Base-by-base conservation (phyloP, 2,329 filamentous ascomycete genomes). In the Conoideocrella luteorostrata region DNA sequence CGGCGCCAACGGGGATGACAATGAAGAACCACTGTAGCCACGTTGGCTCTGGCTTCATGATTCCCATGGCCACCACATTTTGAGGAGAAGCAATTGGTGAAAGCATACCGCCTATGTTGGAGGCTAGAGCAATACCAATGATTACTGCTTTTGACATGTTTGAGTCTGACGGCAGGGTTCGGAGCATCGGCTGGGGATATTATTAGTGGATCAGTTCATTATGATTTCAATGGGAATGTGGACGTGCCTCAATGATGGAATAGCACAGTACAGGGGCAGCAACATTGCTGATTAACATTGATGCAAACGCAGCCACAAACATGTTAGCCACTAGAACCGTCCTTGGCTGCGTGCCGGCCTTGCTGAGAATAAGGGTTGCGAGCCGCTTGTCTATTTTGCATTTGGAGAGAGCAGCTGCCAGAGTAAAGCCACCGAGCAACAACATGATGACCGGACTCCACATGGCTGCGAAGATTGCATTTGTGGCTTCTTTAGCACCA, bases 381-480 rank as follows among this genome's bases (percentile, higher is more conserved):
- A 98, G 89, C 59, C 93, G 85, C 67, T 97, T 96, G 48, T 95
- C 93, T 57, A 98, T 97, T 54, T 90, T 93, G 65, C 95, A 95
- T 64, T 98, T 98, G 39, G 89, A 95, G 44, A 98, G 68, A 0
- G 93, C 94, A 0, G 93, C 93, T 9, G 93, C 93, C 43, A 98
- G 84, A 2, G 93, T 95, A 59, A 98, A 98, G 24, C 93, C 93
- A 53, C 93, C 93, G 1, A 98, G 80, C 18, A 98, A 74, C 13
- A 98, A 79, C 93, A 98, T 97, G 54, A 98, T 98, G 44, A 98
- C 93, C 0, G 93, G 91, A 4, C 91, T 96, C 93, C 93, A 98
- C 93, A 98, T 98, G 21, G 93, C 84, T 4, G 88, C 76, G 56
- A 98, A 97, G 46, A 96, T 85, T 56, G 86, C 91, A 22, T 78